Conservation (phyloP, 371 early-diverging fungal species). For the Zopfochytrium polystomum region DNA sequence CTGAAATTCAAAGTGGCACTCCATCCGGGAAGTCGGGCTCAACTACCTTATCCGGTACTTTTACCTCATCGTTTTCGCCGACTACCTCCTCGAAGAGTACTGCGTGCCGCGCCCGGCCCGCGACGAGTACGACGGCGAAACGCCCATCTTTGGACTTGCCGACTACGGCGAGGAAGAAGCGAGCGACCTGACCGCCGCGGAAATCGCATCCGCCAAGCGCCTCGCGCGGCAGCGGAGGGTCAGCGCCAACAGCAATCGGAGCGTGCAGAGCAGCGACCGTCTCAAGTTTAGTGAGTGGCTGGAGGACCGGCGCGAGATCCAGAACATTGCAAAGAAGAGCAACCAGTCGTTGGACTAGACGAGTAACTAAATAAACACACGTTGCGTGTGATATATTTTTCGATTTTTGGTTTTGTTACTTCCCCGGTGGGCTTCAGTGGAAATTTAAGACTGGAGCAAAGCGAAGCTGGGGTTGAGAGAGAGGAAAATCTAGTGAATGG, state of each 20-base stretch:
- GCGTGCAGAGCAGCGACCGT: neutral
- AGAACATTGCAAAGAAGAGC: constrained; percentile 21
- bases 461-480: too few species aligned
- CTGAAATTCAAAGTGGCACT: constrained; percentile 29
- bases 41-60: constrained; percentile 70
- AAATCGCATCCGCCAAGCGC: neutral
- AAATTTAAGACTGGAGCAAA: too few species aligned
- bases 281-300: constrained; percentile 34
- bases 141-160: neutral
- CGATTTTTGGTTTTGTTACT: too few species aligned
- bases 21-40: constrained; percentile 47
- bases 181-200: neutral
- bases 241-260: too few species aligned
- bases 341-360: constrained; percentile 33
- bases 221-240: neutral
- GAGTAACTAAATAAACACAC: too few species aligned
- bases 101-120: constrained; percentile 5
- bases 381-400: too few species aligned
- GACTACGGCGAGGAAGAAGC: too few species aligned
- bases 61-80: constrained; percentile 69
- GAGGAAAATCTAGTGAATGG: too few species aligned
- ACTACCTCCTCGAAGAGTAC: constrained; percentile 63
- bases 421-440: too few species aligned
- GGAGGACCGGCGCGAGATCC: constrained; percentile 37
- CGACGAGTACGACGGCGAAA: constrained; percentile 3